Conservation (phyloP, 306 rosid genomes). For the Vigna mungo region DNA sequence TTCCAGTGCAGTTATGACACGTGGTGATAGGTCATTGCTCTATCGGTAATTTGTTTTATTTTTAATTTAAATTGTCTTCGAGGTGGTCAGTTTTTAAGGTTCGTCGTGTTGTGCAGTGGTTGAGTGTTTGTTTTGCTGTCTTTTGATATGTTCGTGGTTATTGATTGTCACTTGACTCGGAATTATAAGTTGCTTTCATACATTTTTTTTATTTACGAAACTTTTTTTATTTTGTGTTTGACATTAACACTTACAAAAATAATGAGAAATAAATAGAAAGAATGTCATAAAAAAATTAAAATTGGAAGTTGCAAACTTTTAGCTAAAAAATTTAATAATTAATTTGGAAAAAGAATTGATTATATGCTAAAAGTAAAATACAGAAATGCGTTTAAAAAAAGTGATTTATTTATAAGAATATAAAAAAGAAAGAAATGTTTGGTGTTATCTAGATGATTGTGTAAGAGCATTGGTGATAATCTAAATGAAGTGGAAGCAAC, state of each 20-base stretch:
- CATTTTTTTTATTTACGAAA: neutral
- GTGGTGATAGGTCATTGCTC: conserved; percentile 18
- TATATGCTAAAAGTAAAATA: too few relatives aligned
- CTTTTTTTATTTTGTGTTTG: neutral
- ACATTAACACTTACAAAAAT: neutral
- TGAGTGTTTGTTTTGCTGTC: conserved; percentile 9
- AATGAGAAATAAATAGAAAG: neutral
- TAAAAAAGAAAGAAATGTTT: too few relatives aligned
- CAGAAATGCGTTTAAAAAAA: too few relatives aligned
- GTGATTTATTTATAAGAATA: too few relatives aligned
- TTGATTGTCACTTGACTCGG: neutral
- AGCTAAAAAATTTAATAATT: neutral
- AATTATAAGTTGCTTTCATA: too few relatives aligned
- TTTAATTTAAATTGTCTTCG: neutral
- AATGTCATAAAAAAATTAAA: neutral
- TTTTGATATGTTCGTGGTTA: neutral
- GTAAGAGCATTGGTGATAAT: neutral
- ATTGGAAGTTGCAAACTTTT: neutral
- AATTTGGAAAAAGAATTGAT: too few relatives aligned
- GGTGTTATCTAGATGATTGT: neutral
- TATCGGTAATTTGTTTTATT: neutral
- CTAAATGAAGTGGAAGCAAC: neutral
- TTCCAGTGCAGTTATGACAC: conserved; percentile 15
- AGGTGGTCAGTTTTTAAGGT: conserved; percentile 6
- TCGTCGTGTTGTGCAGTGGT: conserved; percentile 13